phyloP scores from a whole-genome alignment of 257 asterid species.

The Penstemon barbatus region DNA sequence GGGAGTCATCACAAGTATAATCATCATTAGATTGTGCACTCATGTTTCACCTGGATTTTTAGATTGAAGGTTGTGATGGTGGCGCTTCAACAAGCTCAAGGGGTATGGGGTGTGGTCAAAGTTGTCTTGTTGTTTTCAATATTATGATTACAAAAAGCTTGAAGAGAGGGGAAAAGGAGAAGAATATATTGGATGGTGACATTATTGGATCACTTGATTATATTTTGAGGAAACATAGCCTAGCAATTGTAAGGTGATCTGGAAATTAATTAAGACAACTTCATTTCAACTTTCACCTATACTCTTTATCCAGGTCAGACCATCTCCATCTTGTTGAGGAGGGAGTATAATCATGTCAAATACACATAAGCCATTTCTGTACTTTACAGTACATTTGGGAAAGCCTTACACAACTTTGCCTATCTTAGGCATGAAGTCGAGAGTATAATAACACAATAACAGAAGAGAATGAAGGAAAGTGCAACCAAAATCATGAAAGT shows the following conservation, averaged over 20 bases:
- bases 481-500: constrained; percentile 11
- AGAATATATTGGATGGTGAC: background rate
- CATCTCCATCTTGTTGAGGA: background rate
- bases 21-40: background rate
- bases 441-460: constrained; percentile 8
- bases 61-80: no score
- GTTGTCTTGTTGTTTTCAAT: no score
- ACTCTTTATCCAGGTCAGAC: background rate
- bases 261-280: background rate
- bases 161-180: background rate
- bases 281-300: background rate
- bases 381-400: background rate
- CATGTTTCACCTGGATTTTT: no score
- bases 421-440: constrained; percentile 1
- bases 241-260: constrained; percentile 1
- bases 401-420: constrained; percentile 4
- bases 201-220: background rate
- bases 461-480: background rate
- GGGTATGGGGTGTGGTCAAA: background rate
- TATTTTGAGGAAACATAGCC: constrained; percentile 2
- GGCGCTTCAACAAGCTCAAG: no score
- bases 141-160: no score
- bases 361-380: constrained; percentile 14
- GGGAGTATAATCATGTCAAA: background rate
- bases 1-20: background rate